Evolutionary conservation across 768 basidiomycete species (phyloP), one percentile per base, ranked within the genome.

Genomic region (Leccinum rimulosum): DNA sequence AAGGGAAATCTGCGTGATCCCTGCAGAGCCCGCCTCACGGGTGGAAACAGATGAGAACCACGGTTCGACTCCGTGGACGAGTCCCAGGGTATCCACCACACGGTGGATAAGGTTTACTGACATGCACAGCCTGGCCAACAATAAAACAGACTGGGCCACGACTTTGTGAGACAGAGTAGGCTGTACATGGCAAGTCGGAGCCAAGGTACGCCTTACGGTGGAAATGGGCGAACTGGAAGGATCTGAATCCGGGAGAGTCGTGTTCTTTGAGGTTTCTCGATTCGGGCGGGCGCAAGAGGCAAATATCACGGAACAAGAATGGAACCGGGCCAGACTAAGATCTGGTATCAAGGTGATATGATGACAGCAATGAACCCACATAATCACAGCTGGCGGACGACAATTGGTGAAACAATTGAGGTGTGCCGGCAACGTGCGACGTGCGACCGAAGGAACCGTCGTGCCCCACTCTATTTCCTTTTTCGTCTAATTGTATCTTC

Each of bases 401-500:
- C 60, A 59, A 64, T 62, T 60, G 52, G 61, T 54, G 57, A 71
- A 19, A 72, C 71, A 74, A 72, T 73, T 74, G 61, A 61, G 57
- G 61, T 60, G 38, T 62, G 60, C 65, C 70, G 66, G 65, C 66
- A 72, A 38, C 25, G 48, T 53, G 65, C 30, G 66, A 73, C 66
- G 65, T 69, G 64, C 55, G 50, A 64, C 57, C 56, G 33, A 52
- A 59, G 52, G 54, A 65, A 52, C 11, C 11, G 45, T 30, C 52
- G 27, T 58, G 45, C 50, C 59, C 61, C 59, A 25, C 56, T 64
- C 25, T 3, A 52, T 69, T 73, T 73, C 71, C 71, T 67, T 71
- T 73, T 71, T 66, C 61, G 68, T 74, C 71, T 64, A 73, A 73
- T 73, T 73, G 71, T 73, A 63, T 73, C 54, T 64, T 73, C 56